Base-by-base conservation (phyloP, 768 basidiomycete species). In the Hypsizygus marmoreus region DNA sequence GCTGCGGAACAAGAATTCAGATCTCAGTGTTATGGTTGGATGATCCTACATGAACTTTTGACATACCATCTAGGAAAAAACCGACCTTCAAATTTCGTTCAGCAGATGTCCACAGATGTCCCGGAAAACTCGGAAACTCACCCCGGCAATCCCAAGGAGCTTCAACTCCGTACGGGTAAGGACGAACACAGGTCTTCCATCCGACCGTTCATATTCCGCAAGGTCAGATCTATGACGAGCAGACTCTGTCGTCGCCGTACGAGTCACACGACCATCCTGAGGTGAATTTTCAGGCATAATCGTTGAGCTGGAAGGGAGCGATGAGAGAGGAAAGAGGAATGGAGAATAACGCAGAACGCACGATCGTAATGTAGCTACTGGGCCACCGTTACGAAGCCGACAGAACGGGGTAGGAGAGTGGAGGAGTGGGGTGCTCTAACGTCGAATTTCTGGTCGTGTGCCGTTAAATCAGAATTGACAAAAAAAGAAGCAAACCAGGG, bases 31-130 rank as follows among this genome's bases (percentile, higher is more conserved):
- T 26, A 2, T 30, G 7, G 8, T 25, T 13, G 40, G 13, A 10
- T 22, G 14, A 19, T 8, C 35, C 14, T 28, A 20, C 14, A n/a
- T 20, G 30, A 17, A 33, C 6, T 12, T 24, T 11, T 8, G 20
- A 60, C 76, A 33, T 47, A 83, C 83, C 84, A 60, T 86, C 84
- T 25, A 86, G 67, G 69, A 86, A 86, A 63, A 86, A 86, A 6
- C 84, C 84, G 40, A 84, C 78, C 82, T 83, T 45, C 2, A 1
- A 14, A 22, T 9, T 30, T 23, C 5, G 3, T 44, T 40, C 28
- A 32, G 14, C 23, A 14, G 8, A 13, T 12, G 10, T 14, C n/a
- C n/a, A n/a, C n/a, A 32, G 43, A 28, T 51, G 11, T 24, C n/a
- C 4, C 24, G 17, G 1, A 11, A 39, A 6, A 41, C 23, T 26